These are phyloP conservation scores for Waltergamsia citrina DNA, from an alignment of 2,329 filamentous ascomycete species.

Conservation along the genomic window DNA sequence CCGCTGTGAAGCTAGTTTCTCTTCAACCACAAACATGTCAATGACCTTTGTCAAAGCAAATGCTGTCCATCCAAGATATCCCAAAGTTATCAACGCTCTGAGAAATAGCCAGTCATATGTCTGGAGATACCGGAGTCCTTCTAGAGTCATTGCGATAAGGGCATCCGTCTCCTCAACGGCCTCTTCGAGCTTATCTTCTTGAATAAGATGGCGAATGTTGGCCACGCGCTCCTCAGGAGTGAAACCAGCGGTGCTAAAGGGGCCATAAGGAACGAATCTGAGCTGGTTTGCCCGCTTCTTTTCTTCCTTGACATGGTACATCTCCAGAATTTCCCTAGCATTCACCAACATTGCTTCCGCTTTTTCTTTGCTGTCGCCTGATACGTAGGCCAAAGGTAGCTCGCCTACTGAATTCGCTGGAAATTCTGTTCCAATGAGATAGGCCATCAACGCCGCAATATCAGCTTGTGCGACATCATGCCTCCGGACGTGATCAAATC, in stretches of 20 bases:
- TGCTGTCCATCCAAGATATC: constrained; percentile 92
- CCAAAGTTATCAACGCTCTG: constrained; percentile 75
- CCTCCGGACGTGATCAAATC: constrained; percentile 66
- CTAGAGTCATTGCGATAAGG: constrained; percentile 66
- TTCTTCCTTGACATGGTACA: constrained; percentile 90
- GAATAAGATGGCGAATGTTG: constrained; percentile 60
- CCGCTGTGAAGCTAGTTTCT: constrained; percentile 53
- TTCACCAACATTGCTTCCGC: constrained; percentile 79
- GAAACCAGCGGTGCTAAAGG: constrained; percentile 53
- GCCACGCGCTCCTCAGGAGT: constrained; percentile 58
- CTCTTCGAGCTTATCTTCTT: constrained; percentile 55
- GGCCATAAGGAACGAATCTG: constrained; percentile 66
- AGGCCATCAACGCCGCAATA: constrained; percentile 90
- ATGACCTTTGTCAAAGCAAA: constrained; percentile 86
- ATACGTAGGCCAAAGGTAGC: constrained; percentile 74
- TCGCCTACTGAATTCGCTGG: constrained; percentile 95
- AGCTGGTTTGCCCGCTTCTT: constrained; percentile 69
- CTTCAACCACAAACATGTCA: constrained; percentile 76
- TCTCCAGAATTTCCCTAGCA: constrained; percentile 79
- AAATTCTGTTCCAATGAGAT: constrained; percentile 78
- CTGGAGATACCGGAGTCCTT: constrained; percentile 86
- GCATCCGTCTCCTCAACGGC: constrained; percentile 72
- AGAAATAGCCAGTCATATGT: constrained; percentile 99
- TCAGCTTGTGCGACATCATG: constrained; percentile 94
- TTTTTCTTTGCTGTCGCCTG: constrained; percentile 64